Evolutionary conservation across 768 basidiomycete genomes (phyloP).

Genomic region (Pleurotus citrinopileatus): DNA sequence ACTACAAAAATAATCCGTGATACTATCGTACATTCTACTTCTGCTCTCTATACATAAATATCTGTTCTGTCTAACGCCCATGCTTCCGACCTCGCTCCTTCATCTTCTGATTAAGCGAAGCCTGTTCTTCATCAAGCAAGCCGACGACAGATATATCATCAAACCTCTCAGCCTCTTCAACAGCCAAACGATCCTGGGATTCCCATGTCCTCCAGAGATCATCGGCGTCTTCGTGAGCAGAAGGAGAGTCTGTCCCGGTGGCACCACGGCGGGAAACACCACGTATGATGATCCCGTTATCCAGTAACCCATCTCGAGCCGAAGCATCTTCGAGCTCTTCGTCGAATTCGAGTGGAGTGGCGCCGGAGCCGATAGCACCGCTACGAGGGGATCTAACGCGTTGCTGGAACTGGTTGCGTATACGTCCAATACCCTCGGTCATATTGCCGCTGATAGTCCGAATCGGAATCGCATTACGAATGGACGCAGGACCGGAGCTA

Average conservation of each 20-base stretch:
- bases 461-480: constrained; percentile 55
- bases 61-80: no score
- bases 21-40: neutral
- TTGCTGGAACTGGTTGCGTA: constrained; percentile 54
- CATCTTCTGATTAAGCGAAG: constrained; percentile 9
- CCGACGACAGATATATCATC: constrained; percentile 43
- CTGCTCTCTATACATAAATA: neutral
- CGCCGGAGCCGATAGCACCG: constrained; percentile 19
- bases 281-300: constrained; percentile 21
- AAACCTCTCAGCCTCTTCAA: constrained; percentile 53
- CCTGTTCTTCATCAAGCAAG: constrained; percentile 39
- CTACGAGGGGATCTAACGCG: constrained; percentile 39
- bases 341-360: constrained; percentile 43
- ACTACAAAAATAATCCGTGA: no score
- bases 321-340: constrained; percentile 55
- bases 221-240: constrained; percentile 28
- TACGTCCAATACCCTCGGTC: constrained; percentile 56
- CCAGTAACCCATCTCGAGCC: constrained; percentile 14
- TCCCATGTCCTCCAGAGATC: constrained; percentile 44
- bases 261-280: constrained; percentile 26
- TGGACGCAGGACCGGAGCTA: constrained; percentile 33
- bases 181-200: constrained; percentile 37
- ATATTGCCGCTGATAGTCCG: constrained; percentile 54
- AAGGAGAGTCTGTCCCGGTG: constrained; percentile 31
- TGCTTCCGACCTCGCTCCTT: constrained; percentile 10